These are phyloP conservation scores for Phoma herbarum DNA, from an alignment of 2,329 filamentous ascomycete genomes.

Conservation along the genomic window DNA sequence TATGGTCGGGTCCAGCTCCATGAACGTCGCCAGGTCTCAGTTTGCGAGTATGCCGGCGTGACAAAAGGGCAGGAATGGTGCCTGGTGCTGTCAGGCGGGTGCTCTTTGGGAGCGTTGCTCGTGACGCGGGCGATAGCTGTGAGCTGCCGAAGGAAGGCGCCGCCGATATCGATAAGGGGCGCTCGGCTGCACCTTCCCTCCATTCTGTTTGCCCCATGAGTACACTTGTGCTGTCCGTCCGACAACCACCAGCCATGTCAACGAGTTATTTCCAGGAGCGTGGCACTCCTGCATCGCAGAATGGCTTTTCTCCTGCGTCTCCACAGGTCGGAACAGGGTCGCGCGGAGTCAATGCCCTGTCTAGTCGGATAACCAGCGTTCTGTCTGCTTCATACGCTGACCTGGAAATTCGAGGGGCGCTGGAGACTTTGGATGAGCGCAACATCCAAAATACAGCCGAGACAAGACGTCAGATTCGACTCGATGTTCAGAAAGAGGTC, in stretches of 20 bases:
- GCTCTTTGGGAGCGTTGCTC: slow-evolving; percentile 30
- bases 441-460: slow-evolving; percentile 77
- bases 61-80: slow-evolving; percentile 23
- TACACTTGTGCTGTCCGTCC: slow-evolving; percentile 21
- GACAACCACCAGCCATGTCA: slow-evolving; percentile 36
- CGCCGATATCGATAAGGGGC: slow-evolving; percentile 37
- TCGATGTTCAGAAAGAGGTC: slow-evolving; percentile 89
- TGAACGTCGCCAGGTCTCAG: slow-evolving; percentile 30
- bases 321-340: slow-evolving; percentile 34
- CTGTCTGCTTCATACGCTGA: slow-evolving; percentile 94
- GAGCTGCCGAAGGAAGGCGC: not conserved
- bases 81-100: slow-evolving; percentile 35
- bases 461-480: slow-evolving; percentile 77
- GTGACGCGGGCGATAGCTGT: slow-evolving; percentile 30
- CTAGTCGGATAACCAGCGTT: slow-evolving; percentile 82
- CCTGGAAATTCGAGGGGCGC: slow-evolving; percentile 85
- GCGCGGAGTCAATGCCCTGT: slow-evolving; percentile 70
- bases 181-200: slow-evolving; percentile 34
- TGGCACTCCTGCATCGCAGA: slow-evolving; percentile 35
- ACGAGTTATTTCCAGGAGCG: slow-evolving; percentile 47
- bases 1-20: slow-evolving; percentile 30
- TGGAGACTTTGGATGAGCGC: slow-evolving; percentile 78
- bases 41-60: slow-evolving; percentile 31
- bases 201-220: slow-evolving; percentile 21
- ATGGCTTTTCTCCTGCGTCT: slow-evolving; percentile 41